Percentiles rank a stretch among this genome's conserved stretches.
Conservation (phyloP, 768 basidiomycete species). For the Lactarius deliciosus region DNA sequence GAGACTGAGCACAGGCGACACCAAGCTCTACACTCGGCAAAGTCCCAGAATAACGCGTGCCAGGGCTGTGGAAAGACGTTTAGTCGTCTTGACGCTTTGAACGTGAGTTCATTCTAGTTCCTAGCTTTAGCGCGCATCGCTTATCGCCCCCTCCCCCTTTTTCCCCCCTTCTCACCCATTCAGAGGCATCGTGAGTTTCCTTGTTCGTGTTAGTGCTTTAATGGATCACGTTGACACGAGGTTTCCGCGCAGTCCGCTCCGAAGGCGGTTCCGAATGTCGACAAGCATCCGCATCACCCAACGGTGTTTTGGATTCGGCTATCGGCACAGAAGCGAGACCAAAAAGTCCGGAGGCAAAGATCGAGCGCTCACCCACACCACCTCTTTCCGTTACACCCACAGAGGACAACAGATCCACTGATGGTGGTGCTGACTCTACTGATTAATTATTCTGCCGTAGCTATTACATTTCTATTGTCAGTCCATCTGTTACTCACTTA, state of each 20-base stretch:
- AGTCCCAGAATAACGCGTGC: constrained; percentile 82
- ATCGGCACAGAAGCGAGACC: constrained; percentile 17
- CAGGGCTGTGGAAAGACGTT: constrained; percentile 94
- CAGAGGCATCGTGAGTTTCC: constrained; percentile 72
- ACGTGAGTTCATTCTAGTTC: constrained; percentile 58
- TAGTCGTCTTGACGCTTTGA: constrained; percentile 89
- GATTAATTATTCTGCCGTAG: constrained; percentile 26
- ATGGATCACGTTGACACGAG: constrained; percentile 27
- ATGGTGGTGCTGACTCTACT: constrained; percentile 21
- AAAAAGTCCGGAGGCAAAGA: constrained; percentile 22
- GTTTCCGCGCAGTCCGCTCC: constrained; percentile 62
- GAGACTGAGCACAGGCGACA: constrained; percentile 60
- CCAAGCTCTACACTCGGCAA: constrained; percentile 83
- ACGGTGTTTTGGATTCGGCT: constrained; percentile 9
- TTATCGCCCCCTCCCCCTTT: constrained; percentile 26
- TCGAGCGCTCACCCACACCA: constrained; percentile 25
- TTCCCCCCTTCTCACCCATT: constrained; percentile 1
- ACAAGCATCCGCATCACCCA: constrained; percentile 31
- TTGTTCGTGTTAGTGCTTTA: constrained; percentile 9
- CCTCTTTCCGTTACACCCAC: constrained; percentile 23
- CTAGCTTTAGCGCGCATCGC: constrained; percentile 31
- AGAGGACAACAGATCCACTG: constrained; percentile 24
- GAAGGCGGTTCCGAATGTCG: constrained; percentile 83
- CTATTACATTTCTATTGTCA: constrained; percentile 24
- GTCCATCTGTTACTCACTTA: constrained; percentile 23